Conservation (phyloP, 1,284 basidiomycete species). For the Albatrellus sp. region DNA sequence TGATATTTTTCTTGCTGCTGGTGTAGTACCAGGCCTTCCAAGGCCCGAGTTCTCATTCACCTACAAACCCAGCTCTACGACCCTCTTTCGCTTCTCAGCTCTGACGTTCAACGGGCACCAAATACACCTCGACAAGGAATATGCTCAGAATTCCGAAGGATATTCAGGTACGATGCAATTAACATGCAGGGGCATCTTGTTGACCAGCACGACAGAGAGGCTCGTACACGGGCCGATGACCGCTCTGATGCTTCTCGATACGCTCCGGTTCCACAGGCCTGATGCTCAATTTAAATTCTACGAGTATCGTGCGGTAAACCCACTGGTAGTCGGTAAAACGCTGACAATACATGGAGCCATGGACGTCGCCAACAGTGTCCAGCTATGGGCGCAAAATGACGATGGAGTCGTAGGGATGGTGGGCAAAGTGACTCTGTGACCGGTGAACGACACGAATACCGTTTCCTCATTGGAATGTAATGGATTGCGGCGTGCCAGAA, state of each 20-base stretch:
- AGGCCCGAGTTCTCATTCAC: slow-evolving; percentile 45
- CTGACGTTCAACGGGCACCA: slow-evolving; percentile 71
- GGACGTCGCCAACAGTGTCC: slow-evolving; percentile 18
- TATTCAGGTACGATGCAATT: slow-evolving; percentile 43
- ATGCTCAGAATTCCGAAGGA: slow-evolving; percentile 55
- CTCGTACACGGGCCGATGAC: slow-evolving; percentile 77
- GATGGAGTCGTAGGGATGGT: slow-evolving; percentile 60
- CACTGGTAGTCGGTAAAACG: slow-evolving; percentile 52
- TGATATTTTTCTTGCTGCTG: not conserved
- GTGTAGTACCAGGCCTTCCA: slow-evolving; percentile 40
- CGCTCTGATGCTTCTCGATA: slow-evolving; percentile 65
- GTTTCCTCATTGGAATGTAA: not conserved
- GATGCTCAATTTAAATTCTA: slow-evolving; percentile 35
- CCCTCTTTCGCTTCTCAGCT: slow-evolving; percentile 76
- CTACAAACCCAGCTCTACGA: slow-evolving; percentile 57
- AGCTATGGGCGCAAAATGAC: slow-evolving; percentile 20
- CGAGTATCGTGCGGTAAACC: slow-evolving; percentile 67
- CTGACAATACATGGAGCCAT: slow-evolving; percentile 43
- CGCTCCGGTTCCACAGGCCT: slow-evolving; percentile 35
- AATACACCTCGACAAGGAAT: slow-evolving; percentile 65
- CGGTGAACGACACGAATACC: not conserved
- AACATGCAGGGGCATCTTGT: not conserved
- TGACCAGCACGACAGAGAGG: slow-evolving; percentile 33
- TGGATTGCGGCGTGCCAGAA: not conserved
- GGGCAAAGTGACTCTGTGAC: slow-evolving; percentile 22